Evolutionary conservation across 768 basidiomycete genomes (phyloP), one percentile per base, ranked within the genome.

Genomic region (Psilocybe subaeruginosa): DNA sequence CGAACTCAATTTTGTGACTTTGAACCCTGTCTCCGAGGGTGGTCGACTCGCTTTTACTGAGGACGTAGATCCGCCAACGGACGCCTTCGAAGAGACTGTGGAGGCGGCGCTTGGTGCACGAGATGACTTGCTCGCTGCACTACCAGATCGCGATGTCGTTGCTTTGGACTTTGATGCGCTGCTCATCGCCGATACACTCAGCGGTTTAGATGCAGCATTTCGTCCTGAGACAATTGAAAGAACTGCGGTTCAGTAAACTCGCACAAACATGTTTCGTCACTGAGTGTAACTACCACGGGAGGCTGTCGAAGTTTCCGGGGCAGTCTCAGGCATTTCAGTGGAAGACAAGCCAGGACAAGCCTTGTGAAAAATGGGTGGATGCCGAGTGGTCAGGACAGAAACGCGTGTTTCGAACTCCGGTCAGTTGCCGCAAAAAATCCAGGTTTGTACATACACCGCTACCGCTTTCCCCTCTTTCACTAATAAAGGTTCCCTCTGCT

Each of bases 251-350:
- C 41, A 69, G 62, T 35, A 56, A 45, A 37, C 27, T 59, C 43
- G 47, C 29, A 58, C 19, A 62, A 19, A 48, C 31, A 50, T 51
- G 43, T 31, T 33, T 39, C 29, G 30, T 45, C 55, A 19, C 39
- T 58, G 57, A 57, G 53, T 49, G 61, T 54, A 66, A 58, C 66
- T 73, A 73, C 72, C 74, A 62, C 73, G 71, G 54, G 70, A 63
- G 56, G 66, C 58, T 53, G 69, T 30, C 61, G 56, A 35, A 51
- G 58, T 60, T 35, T 67, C 60, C 60, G 56, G 56, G 50, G 55
- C 56, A 43, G 61, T 51, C 29, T 53, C 39, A 33, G 60, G 51
- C 57, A 56, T 58, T 45, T 51, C 49, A 43, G 35, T 56, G 17
- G 46, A 41, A 54, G 57, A 49, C 39, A 50, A 48, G 19, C 43